Evolutionary conservation across 2,329 filamentous ascomycete species (phyloP), one percentile per base, ranked within the genome.

Genomic region (Geosmithia morbida): DNA sequence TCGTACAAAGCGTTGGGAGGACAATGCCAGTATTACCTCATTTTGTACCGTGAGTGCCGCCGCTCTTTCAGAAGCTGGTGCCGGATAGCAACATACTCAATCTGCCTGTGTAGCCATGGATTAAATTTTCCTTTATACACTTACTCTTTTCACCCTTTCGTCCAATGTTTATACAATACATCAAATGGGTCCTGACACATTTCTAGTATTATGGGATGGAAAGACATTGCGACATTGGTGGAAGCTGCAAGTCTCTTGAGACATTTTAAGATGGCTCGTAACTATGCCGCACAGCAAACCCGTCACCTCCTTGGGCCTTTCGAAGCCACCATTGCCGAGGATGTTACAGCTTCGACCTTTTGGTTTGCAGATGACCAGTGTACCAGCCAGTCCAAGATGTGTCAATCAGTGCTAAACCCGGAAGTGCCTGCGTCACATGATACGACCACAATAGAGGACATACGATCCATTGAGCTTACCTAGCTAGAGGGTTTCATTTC

Each of bases 91-190:
- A 61, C 66, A 0, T 66, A 72, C 33, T 71, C 69, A 0, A 63
- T 62, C 43, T 60, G 60, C 0, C 55, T 72, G 0, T 55, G 2
- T 61, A 68, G 6, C 61, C 61, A 13, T 72, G 69, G 70, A 64
- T 70, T 2, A 62, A 68, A 30, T 71, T 69, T 54, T 67, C 67
- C 44, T 62, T 66, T 53, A 65, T 65, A 0, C 67, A 70, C 44
- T 71, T 69, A 41, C 62, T 72, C 22, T 72, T 72, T 53, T 67
- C 69, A 0, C 61, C 67, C 0, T 60, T n/a, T n/a, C n/a, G n/a
- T n/a, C n/a, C n/a, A n/a, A n/a, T n/a, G n/a, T n/a, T n/a, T n/a
- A n/a, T n/a, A n/a, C n/a, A n/a, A n/a, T n/a, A n/a, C n/a, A n/a
- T n/a, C n/a, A n/a, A n/a, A n/a, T n/a, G n/a, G n/a, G n/a, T n/a